phyloP scores from a whole-genome alignment of 164 flowering plant genomes.

The Magnolia kwangsiensis region DNA sequence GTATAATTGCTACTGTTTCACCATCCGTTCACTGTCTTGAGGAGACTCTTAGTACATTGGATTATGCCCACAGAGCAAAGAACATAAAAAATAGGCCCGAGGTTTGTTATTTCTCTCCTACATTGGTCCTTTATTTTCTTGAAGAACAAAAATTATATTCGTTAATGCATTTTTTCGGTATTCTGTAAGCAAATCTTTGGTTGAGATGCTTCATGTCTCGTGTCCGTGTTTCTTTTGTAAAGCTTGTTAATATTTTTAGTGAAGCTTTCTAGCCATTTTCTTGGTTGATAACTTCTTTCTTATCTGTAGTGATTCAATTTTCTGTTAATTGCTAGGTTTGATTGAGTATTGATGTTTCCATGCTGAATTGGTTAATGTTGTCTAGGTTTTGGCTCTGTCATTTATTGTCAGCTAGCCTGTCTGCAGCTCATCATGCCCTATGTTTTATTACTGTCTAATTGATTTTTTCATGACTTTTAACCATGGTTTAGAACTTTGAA shows the following conservation, averaged over 20 bases:
- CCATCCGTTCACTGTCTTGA: constrained; percentile 96
- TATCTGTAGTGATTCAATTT: too few species aligned
- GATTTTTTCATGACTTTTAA: too few species aligned
- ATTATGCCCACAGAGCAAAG: constrained; percentile 97
- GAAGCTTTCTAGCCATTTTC: neutral
- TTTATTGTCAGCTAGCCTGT: too few species aligned
- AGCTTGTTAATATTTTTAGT: neutral
- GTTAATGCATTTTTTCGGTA: neutral
- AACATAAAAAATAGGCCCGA: constrained; percentile 92
- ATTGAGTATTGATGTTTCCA: too few species aligned
- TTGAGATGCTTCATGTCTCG: neutral
- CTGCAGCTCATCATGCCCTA: too few species aligned
- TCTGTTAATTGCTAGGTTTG: too few species aligned
- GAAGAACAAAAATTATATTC: neutral
- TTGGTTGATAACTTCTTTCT: neutral
- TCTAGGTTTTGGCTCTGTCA: too few species aligned
- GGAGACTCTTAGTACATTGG: constrained; percentile 93
- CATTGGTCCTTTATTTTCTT: neutral
- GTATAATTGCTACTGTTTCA: constrained; percentile 98
- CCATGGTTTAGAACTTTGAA: too few species aligned
- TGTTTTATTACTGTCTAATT: too few species aligned
- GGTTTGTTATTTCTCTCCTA: constrained; percentile 34
- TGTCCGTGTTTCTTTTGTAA: neutral
- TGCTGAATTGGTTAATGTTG: too few species aligned
- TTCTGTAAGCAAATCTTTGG: neutral